Base-by-base conservation (phyloP, 495 filamentous ascomycete genomes). In the Pyronema omphalodes region DNA sequence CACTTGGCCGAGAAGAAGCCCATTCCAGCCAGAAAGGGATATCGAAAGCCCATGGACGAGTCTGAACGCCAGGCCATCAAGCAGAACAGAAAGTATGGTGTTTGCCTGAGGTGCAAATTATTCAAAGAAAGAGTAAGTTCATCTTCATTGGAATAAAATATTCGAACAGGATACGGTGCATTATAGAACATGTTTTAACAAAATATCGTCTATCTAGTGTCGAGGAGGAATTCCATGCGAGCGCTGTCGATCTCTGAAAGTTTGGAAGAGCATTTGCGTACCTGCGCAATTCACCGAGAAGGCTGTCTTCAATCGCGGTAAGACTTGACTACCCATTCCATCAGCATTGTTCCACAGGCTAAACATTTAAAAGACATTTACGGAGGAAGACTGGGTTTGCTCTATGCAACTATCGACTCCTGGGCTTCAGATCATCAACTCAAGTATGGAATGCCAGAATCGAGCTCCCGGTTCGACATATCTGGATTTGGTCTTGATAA, bases 31-130 rank as follows among this genome's bases (percentile, higher is more conserved):
- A 47, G 23, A 23, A 47, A 47, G 23, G 44, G 44, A 14, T 47
- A 14, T 17, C 11, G 47, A 11, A 50, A 36, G 29, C 61, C 60
- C 12, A 63, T 63, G 56, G 53, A 44, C 14, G 61, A 63, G 48
- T 59, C 56, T 3, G 62, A 65, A n/a, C 54, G 61, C 36, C 56
- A 58, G 37, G 62, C 62, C 11, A 60, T 65, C 34, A 65, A 65
- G 37, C 37, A 57, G 37, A 65, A 65, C 37, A 62, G 62, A 33
- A 64, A 58, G 36, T 50, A 51, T 44, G 62, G 62, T 5, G 62
- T 65, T n/a, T 65, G 62, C 45, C 53, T 64, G 35, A 52, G 62
- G n/a, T 65, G 62, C 37, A 65, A 65, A 52, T 54, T 61, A 53
- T 65, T 65, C 36, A 65, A 65, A 45, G 62, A 65, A 59, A 65